Evolutionary conservation across 352 stramenopile genomes (phyloP), one percentile per base, ranked within the genome.

Genomic region (Thalassiosira pacifica): DNA sequence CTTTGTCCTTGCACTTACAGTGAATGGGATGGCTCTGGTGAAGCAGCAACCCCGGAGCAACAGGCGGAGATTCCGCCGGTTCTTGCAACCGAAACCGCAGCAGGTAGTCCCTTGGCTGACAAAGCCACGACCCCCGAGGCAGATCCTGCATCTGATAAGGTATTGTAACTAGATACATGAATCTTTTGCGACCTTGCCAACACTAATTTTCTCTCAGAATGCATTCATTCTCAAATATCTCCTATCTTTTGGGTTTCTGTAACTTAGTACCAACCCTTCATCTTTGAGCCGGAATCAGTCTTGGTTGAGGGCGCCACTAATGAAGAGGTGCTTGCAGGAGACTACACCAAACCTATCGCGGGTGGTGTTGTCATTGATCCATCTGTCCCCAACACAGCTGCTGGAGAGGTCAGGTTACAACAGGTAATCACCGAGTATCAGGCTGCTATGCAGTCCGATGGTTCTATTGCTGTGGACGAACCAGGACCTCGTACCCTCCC

Each of bases 11-110:
- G 18, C 45, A 57, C 18, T 22, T 19, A 10, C 6, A 61, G 53
- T 61, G 11, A 32, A 61, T 61, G 53, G 53, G 53, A 61, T 16
- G 55, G 55, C 26, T 64, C 55, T 13, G 55, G 55, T 40, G 11
- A 19, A 18, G 24, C 22, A 64, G 55, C 55, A 19, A 64, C 55
- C 13, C 5, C 24, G 0, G 24, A 64, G 3, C 55, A 64, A 22
- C 4, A 64, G 31, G 31, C 24, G 8, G 55, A 64, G n/a, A 64
- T 64, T 11, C 55, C 55, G 6, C 55, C 55, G 3, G 19, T 64
- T 4, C 29, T 26, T 22, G 55, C 55, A 1, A 26, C 8, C 2
- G 55, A 64, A 40, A 64, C 55, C 3, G 4, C 22, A 13, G 24
- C 24, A 27, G 55, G 55, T 11, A 11, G 4, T 10, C 34, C 34